Conservation (phyloP, 345 rosid genomes). For the Eucalyptus polyanthemos region DNA sequence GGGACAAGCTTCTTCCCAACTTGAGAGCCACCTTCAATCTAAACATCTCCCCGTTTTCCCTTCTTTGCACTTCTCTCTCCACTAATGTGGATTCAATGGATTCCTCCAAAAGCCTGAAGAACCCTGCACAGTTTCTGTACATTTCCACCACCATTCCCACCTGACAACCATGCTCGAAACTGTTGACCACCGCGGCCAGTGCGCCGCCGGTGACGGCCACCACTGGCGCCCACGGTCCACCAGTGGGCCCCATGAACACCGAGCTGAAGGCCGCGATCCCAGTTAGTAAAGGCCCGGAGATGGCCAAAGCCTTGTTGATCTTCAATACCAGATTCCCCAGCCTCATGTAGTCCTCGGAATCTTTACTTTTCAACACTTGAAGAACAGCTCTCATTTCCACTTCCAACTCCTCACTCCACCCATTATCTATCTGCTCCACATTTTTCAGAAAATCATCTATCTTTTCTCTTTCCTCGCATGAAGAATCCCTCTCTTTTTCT, state of each 20-base stretch:
- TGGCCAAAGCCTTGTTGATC: not conserved
- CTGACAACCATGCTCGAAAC: not conserved
- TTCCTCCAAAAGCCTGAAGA: not conserved
- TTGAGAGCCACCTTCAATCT: conserved; percentile 5
- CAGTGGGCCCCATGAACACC: not conserved
- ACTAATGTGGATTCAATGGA: conserved; percentile 1
- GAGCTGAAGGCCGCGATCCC: not conserved
- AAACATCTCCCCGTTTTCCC: conserved; percentile 8
- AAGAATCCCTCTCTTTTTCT: not conserved
- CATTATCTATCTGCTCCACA: not conserved
- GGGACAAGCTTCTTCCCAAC: conserved; percentile 12
- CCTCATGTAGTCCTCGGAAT: conserved; percentile 25
- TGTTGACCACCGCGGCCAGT: not conserved
- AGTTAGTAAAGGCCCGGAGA: not conserved
- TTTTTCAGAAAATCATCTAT: not conserved
- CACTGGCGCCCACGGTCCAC: not conserved
- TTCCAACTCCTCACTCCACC: conserved; percentile 4
- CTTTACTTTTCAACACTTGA: conserved; percentile 27
- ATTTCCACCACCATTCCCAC: conserved; percentile 15
- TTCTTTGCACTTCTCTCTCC: not conserved
- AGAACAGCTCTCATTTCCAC: not conserved
- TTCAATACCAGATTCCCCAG: conserved; percentile 12
- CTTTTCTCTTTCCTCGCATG: not conserved
- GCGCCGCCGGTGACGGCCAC: not conserved
- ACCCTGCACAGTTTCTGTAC: conserved; percentile 11